Conservation (phyloP, 2,329 filamentous ascomycete genomes). For the Colletotrichum echinochloae region DNA sequence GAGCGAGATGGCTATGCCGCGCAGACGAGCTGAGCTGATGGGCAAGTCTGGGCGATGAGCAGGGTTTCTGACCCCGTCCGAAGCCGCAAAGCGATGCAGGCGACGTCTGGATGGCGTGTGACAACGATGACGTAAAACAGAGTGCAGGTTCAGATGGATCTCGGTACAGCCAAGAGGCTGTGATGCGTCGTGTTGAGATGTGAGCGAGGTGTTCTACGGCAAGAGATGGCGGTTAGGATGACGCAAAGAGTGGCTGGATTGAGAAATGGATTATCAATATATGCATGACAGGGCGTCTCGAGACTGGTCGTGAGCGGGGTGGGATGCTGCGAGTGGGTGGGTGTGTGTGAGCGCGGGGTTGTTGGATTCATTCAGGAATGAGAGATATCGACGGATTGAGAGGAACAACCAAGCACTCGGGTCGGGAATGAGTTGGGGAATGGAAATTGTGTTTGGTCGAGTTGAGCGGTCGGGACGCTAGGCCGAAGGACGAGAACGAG, state of each 20-base stretch:
- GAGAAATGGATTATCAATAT: slow-evolving; percentile 34
- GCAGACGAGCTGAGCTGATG: too few species aligned
- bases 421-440: not conserved
- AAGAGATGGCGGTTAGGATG: slow-evolving; percentile 5
- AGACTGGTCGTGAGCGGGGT: slow-evolving; percentile 25
- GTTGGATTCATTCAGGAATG: not conserved
- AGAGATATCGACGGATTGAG: not conserved
- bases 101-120: slow-evolving; percentile 4
- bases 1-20: too few species aligned
- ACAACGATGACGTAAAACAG: slow-evolving; percentile 26
- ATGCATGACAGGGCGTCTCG: slow-evolving; percentile 32
- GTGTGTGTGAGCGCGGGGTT: slow-evolving; percentile 1
- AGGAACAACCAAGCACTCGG: not conserved
- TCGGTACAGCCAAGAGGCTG: not conserved
- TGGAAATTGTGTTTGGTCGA: too few species aligned
- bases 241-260: slow-evolving; percentile 35
- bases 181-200: not conserved
- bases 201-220: slow-evolving; percentile 9
- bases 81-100: slow-evolving; percentile 2
- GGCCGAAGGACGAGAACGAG: not conserved
- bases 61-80: not conserved
- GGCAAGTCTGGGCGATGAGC: too few species aligned
- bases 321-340: not conserved
- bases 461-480: not conserved
- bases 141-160: slow-evolving; percentile 7